Evolutionary conservation across 169 alveolate species (phyloP), one percentile per base, ranked within the genome.

Genomic region (Besnoitia besnoiti): DNA sequence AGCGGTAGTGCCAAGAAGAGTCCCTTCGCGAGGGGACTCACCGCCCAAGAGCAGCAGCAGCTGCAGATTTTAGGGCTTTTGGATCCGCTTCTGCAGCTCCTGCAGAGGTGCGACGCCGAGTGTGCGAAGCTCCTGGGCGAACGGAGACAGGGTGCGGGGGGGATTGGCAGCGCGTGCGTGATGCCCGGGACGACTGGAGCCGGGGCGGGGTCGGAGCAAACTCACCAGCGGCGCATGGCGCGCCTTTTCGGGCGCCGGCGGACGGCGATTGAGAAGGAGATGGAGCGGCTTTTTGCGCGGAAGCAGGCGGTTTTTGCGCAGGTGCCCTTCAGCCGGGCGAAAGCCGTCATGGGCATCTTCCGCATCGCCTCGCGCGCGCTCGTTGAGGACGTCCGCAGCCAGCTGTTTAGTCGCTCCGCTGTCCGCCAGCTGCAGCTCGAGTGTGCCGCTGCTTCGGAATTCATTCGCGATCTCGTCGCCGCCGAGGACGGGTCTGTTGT

Each of bases 361-460:
- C 92, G 94, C 16, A 73, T 89, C 39, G 96, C 94, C 50, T 93
- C 92, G 47, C 79, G 93, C 50, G 93, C 90, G 16, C 62, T 91
- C 61, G 46, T 91, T 49, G 95, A 94, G 77, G 61, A 55, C 55
- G 92, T 94, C 3, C 73, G 95, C 27, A 85, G 85, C 49, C 59
- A 46, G 90, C 51, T 51, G 67, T 88, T 91, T 85, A 87, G 88
- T 44, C 89, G 82, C 50, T 59, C 46, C 33, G 94, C 88, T 2
- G 89, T 89, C n/a, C 93, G 90, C 77, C 95, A 93, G 84, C 77
- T 93, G 61, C 95, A 93, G 94, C 82, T 90, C 39, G 95, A 93
- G 50, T 93, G 95, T 49, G 95, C 93, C 37, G 92, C 80, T 42
- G 90, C 89, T 7, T 84, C 90, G 1, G 93, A 84, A 24, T 67